Percentiles rank a stretch among this genome's conserved stretches.
Evolutionary conservation across 2,329 filamentous ascomycete species (phyloP).

Genomic region (Hymenoscyphus fructigenus): DNA sequence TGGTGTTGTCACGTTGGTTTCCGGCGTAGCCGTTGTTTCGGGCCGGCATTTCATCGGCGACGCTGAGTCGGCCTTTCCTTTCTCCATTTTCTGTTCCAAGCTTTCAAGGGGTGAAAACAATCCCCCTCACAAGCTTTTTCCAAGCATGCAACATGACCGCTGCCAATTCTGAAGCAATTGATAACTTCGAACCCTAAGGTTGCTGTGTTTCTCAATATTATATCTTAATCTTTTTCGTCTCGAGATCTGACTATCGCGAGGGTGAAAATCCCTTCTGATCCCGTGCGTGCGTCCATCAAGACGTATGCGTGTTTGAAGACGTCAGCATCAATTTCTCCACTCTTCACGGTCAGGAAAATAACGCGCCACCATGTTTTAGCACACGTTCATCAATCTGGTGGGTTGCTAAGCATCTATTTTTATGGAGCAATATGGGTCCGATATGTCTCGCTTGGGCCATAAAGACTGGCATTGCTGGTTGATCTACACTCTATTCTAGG

Average conservation of each 20-base stretch:
- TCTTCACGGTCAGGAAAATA: neutral
- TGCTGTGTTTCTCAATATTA: neutral
- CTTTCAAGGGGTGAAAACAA: neutral
- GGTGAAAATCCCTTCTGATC: neutral
- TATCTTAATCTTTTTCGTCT: neutral
- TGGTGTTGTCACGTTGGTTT: neutral
- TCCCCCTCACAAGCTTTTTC: slow-evolving; percentile 2
- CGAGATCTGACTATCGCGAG: neutral
- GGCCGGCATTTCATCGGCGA: neutral
- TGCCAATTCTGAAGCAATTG: neutral
- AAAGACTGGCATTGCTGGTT: neutral
- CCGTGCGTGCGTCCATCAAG: neutral
- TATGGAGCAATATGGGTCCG: neutral
- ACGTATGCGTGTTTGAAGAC: neutral
- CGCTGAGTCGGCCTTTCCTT: neutral
- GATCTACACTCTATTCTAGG: neutral
- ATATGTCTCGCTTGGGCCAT: neutral
- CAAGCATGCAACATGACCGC: neutral
- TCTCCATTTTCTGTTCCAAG: neutral
- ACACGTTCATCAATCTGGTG: neutral
- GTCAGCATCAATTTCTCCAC: neutral
- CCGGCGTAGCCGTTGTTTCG: neutral
- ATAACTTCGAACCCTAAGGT: neutral
- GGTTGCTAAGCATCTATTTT: neutral
- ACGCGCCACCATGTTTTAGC: neutral